Base-by-base conservation (phyloP, 306 rosid genomes). In the Cucumis hystrix region DNA sequence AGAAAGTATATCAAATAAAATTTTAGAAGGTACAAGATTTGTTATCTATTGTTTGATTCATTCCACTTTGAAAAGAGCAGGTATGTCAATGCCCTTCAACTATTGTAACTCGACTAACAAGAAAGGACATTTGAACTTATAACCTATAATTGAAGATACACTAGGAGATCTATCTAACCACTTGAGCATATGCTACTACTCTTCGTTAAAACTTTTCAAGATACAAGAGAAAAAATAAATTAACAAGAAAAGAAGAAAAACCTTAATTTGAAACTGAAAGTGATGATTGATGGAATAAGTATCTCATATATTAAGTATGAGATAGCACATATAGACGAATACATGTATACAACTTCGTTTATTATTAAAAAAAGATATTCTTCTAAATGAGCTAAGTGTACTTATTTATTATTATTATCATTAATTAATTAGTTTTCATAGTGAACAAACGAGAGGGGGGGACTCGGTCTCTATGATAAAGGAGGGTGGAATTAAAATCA, bases 1-100 rank as follows among this genome's bases (percentile, higher is more conserved):
- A 45, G 83, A 23, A 86, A 83, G 81, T 83, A 83, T 79, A 71
- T 7, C 35, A 81, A 83, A 78, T 80, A 80, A 84, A 84, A 80
- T 80, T 89, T 79, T 45, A 49, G 35, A 6, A 47, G 10, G 28
- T 69, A 55, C 2, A 78, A 66, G 52, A 67, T 78, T n/a, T 76
- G 54, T 40, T 73, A 33, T 59, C 11, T 41, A 43, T 33, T 33
- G 76, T 72, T 47, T 75, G 78, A 63, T 73, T 77, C 82, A 45
- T 51, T 63, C 56, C 23, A 35, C 74, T 82, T 39, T 67, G 17
- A n/a, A 67, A 66, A 37, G 30, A 39, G 14, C 73, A 66, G 45
- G 45, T 21, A 17, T 15, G 6, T 30, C 52, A 64, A 12, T 66
- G 8, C 8, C 30, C 35, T 67, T 41, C 30, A 30, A 28, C 40